phyloP scores from a whole-genome alignment of 2,329 filamentous ascomycete species.

The Paecilomyces sp. region DNA sequence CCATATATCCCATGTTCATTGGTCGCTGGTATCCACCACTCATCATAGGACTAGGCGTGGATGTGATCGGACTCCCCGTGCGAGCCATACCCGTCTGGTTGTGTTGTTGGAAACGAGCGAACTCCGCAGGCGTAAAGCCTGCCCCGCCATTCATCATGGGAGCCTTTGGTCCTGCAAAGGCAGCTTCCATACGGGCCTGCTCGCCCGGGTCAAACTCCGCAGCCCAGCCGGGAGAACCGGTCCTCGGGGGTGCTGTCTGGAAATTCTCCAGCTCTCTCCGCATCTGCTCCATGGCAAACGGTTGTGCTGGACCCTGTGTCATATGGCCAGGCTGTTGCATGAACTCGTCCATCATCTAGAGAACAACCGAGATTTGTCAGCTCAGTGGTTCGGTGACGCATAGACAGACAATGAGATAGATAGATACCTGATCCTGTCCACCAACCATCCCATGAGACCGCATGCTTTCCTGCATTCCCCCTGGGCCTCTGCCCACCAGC shows the following conservation, averaged over 20 bases:
- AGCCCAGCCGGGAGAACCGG: conserved; percentile 54
- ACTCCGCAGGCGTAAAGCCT: conserved; percentile 75
- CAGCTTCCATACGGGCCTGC: conserved; percentile 65
- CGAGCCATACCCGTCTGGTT: conserved; percentile 51
- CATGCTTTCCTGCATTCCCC: conserved; percentile 67
- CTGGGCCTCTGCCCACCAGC: conserved; percentile 67
- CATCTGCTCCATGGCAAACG: conserved; percentile 62
- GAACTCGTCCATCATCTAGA: conserved; percentile 87
- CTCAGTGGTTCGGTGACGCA: too few species aligned
- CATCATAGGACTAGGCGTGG: conserved; percentile 55
- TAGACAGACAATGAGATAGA: background rate
- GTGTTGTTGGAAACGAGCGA: conserved; percentile 75
- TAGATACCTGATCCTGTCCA: conserved; percentile 63
- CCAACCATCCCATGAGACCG: conserved; percentile 62
- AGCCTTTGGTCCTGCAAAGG: conserved; percentile 50
- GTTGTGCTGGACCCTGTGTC: conserved; percentile 46
- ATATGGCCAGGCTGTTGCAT: conserved; percentile 68
- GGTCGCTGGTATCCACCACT: conserved; percentile 41
- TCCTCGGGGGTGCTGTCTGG: conserved; percentile 43
- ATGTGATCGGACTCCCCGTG: conserved; percentile 52
- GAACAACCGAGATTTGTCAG: conserved; percentile 2
- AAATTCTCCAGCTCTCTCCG: conserved; percentile 53
- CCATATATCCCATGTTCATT: conserved; percentile 39
- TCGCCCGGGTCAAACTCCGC: conserved; percentile 57
- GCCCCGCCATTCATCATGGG: conserved; percentile 40